Conservation (phyloP, 345 rosid genomes). For the Citrus sp. region DNA sequence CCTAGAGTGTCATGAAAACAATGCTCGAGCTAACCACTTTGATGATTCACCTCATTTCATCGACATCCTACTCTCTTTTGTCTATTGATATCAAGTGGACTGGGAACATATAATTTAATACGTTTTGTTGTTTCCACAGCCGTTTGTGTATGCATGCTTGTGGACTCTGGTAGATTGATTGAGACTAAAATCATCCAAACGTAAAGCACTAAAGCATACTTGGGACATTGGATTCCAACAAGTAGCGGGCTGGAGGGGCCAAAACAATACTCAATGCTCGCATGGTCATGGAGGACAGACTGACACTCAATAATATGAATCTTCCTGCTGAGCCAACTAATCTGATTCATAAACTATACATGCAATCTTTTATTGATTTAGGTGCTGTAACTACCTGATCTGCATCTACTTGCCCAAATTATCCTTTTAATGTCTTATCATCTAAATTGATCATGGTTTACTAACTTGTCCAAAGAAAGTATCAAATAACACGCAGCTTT, state of each 20-base stretch:
- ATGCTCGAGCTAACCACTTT: slow-evolving; percentile 14
- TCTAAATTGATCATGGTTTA: not conserved
- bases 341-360: slow-evolving; percentile 14
- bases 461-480: not conserved
- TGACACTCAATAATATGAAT: slow-evolving; percentile 28
- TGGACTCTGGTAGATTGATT: too few species aligned
- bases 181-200: too few species aligned
- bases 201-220: too few species aligned
- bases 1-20: slow-evolving; percentile 18
- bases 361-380: slow-evolving; percentile 10
- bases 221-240: slow-evolving; percentile 3
- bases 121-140: too few species aligned
- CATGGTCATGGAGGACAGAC: not conserved
- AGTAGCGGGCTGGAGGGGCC: slow-evolving; percentile 15
- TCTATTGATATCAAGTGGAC: slow-evolving; percentile 20
- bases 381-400: slow-evolving; percentile 18
- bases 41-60: not conserved
- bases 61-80: not conserved
- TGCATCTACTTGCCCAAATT: not conserved
- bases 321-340: slow-evolving; percentile 27
- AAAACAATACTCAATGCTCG: not conserved
- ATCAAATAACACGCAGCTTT: not conserved
- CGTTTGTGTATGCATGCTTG: too few species aligned
- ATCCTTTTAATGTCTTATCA: not conserved
- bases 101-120: too few species aligned